These are phyloP conservation scores for Atalantia buxifolia DNA, from an alignment of 345 rosid species.

Conservation along the genomic window DNA sequence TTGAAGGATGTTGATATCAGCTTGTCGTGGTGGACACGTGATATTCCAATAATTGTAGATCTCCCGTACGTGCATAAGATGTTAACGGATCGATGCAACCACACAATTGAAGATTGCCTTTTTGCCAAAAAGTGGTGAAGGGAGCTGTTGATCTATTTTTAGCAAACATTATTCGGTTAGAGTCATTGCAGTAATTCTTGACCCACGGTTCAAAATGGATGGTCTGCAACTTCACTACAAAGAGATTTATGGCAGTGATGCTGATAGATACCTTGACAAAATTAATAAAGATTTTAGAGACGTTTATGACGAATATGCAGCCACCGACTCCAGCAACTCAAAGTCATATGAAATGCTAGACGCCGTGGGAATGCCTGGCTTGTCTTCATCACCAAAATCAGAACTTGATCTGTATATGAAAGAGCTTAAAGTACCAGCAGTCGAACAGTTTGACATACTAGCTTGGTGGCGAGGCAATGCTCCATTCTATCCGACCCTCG, in stretches of 20 bases:
- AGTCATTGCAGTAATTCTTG: background rate
- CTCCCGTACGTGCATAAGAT: background rate
- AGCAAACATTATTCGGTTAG: background rate
- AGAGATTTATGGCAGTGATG: background rate
- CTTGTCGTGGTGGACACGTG: fast-evolving
- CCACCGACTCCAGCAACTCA: background rate
- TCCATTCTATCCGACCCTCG: background rate
- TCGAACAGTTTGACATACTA: background rate
- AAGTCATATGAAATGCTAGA: background rate
- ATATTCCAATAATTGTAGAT: background rate
- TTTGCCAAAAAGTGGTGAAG: background rate
- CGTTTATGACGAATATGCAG: background rate
- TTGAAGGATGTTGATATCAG: fast-evolving
- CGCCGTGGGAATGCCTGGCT: too few species aligned
- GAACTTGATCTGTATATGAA: slow-evolving; percentile 10
- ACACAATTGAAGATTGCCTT: background rate
- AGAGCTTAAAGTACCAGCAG: background rate
- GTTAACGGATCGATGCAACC: background rate
- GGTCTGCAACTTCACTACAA: background rate
- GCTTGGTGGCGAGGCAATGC: slow-evolving; percentile 9
- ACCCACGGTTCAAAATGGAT: background rate
- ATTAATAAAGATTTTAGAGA: background rate
- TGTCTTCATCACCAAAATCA: background rate
- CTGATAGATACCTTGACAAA: background rate
- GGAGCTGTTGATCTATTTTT: background rate